Evolutionary conservation across 176 grass and related monocot species (phyloP), one percentile per base, ranked within the genome.

Genomic region (Echinochloa phyllopogon): DNA sequence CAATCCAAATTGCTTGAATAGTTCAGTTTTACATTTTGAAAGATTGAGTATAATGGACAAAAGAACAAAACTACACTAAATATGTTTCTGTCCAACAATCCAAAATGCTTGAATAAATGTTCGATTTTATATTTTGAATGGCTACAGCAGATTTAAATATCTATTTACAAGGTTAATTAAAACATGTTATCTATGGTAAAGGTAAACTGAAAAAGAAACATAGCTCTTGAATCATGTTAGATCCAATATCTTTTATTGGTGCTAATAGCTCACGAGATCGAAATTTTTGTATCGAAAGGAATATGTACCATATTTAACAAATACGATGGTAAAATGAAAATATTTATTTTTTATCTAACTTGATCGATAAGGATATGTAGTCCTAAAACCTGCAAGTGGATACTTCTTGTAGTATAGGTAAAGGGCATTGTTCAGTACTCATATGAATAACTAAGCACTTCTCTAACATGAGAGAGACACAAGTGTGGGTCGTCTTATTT

Each of bases 111-210:
- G 16, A 48, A 23, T 65, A 3, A 27, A 33, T 20, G 20, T 25
- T 25, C 37, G 20, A 1, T 24, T 82, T 82, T 70, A 72, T 6
- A 55, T 52, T 55, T 85, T 6, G 47, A 85, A 53, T 77, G 24
- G 39, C 9, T 48, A 67, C 10, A 27, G 0, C 42, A 39, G 50
- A 17, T 49, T 39, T 11, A 60, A 39, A 12, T 43, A 71, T 72
- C 80, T 9, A 78, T 11, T 24, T 29, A 69, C 20, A 70, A 71
- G 41, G 45, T 53, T 48, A 58, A 29, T 53, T 48, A 58, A 29
- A 84, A 33, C 15, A n/a, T 57, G 25, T 6, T 42, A 48, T 70
- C 21, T 29, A n/a, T n/a, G n/a, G n/a, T 38, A 48, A 43, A 53
- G 45, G 12, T 18, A 40, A 68, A 69, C 24, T 60, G 51, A 47